Evolutionary conservation across 805 yeast species (phyloP), one percentile per base, ranked within the genome.

Genomic region (Pichia insulana): DNA sequence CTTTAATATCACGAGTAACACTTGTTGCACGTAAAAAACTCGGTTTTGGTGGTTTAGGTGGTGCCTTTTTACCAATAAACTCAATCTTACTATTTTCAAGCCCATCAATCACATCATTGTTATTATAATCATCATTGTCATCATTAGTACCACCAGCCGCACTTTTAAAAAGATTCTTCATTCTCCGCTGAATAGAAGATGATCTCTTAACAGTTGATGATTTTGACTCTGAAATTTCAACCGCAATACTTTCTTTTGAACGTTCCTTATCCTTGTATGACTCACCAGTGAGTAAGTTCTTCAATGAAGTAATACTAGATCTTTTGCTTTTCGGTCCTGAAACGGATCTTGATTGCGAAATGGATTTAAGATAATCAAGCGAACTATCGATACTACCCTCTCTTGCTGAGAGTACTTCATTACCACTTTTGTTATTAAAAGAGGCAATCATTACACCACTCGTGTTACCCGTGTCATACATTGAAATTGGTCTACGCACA

Each of bases 31-130:
- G 40, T 20, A 80, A 61, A 50, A 74, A 71, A 3, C 56, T 54
- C 3, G 90, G 89, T 51, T 82, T 82, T 51, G 64, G 65, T 1
- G 88, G 88, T 50, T 77, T 79, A 25, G 80, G 78, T 2, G 80
- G 76, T 2, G 59, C 61, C 15, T 48, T 42, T 36, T 51, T 28
- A 28, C 15, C 13, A 28, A n/a, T 11, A n/a, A n/a, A n/a, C n/a
- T n/a, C n/a, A n/a, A n/a, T n/a, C n/a, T n/a, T n/a, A n/a, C n/a
- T n/a, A n/a, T n/a, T n/a, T n/a, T n/a, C n/a, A n/a, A n/a, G n/a
- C n/a, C n/a, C n/a, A n/a, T n/a, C n/a, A n/a, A n/a, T n/a, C n/a
- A n/a, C n/a, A n/a, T n/a, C n/a, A n/a, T n/a, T n/a, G n/a, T 12
- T 28, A 7, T 28, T 28, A 28, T 7, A 7, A 28, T 12, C 13